Evolutionary conservation across 176 grass and related monocot genomes (phyloP).

Genomic region (Luzula sylvatica): DNA sequence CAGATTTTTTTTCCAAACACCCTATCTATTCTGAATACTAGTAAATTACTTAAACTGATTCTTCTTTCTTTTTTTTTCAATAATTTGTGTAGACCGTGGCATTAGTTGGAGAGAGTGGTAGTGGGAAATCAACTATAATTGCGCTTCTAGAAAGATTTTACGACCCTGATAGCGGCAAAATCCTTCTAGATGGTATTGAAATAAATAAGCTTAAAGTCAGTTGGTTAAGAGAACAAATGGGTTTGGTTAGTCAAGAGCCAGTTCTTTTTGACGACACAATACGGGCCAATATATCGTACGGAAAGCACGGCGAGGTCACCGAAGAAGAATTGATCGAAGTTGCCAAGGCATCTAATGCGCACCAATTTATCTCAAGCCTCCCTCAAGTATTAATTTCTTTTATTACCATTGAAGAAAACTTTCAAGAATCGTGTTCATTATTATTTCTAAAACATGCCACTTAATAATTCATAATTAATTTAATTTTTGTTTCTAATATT

Average conservation of each 20-base stretch:
- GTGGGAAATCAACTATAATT: slow-evolving; percentile 70
- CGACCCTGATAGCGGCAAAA: slow-evolving; percentile 47
- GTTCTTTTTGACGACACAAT: slow-evolving; percentile 75
- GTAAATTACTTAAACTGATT: slow-evolving; percentile 6
- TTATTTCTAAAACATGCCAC: no score
- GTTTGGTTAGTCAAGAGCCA: slow-evolving; percentile 72
- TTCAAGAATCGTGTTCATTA: no score
- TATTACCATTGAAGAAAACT: no score
- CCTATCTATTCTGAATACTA: neutral
- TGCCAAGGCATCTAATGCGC: slow-evolving; percentile 54
- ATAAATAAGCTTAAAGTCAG: slow-evolving; percentile 49
- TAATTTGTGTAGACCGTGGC: slow-evolving; percentile 37
- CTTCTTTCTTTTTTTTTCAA: neutral
- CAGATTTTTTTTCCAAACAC: neutral
- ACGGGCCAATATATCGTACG: slow-evolving; percentile 60
- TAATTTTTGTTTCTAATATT: no score
- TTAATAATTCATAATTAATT: no score
- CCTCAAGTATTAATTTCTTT: slow-evolving; percentile 17
- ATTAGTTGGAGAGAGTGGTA: slow-evolving; percentile 76
- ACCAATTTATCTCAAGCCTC: slow-evolving; percentile 60
- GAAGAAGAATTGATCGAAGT: slow-evolving; percentile 66
- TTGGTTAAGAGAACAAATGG: slow-evolving; percentile 70
- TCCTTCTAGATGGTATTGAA: slow-evolving; percentile 51
- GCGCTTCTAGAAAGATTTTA: slow-evolving; percentile 71
- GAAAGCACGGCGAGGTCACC: slow-evolving; percentile 40